Evolutionary conservation across 768 basidiomycete species (phyloP).

Genomic region (Boletus pseudopeckii): DNA sequence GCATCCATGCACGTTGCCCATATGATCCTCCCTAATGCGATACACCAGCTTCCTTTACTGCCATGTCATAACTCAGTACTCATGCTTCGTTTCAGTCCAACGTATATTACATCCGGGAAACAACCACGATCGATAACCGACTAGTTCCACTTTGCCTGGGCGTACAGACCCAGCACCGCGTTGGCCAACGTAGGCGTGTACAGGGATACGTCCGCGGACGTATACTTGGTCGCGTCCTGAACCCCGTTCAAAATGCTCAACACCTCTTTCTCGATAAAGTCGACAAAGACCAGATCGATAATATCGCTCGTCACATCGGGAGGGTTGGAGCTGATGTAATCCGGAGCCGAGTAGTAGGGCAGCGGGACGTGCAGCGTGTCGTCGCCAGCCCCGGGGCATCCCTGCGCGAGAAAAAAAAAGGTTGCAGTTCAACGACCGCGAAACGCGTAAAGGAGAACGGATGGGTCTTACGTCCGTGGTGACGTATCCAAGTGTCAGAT

Average conservation of each 20-base stretch:
- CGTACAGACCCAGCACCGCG: constrained; percentile 39
- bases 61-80: too few species aligned
- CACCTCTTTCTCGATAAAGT: constrained; percentile 59
- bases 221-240: constrained; percentile 49
- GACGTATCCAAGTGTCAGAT: constrained; percentile 72
- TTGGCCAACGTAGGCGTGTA: constrained; percentile 50
- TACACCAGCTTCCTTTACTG: too few species aligned
- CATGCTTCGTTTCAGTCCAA: too few species aligned
- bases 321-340: constrained; percentile 57
- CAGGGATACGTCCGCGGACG: constrained; percentile 43
- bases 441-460: neutral
- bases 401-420: constrained; percentile 30
- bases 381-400: constrained; percentile 74
- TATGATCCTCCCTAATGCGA: too few species aligned
- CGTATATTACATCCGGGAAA: neutral
- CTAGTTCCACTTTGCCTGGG: constrained; percentile 33
- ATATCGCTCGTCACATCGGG: constrained; percentile 48
- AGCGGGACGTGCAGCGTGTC: constrained; percentile 64
- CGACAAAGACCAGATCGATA: constrained; percentile 74
- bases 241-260: constrained; percentile 53
- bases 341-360: constrained; percentile 50
- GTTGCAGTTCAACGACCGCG: too few species aligned
- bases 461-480: constrained; percentile 54
- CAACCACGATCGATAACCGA: neutral
- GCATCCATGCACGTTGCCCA: too few species aligned